Evolutionary conservation across 148 eudicot genomes (phyloP).

Genomic region (Mesembryanthemum crystallinum): DNA sequence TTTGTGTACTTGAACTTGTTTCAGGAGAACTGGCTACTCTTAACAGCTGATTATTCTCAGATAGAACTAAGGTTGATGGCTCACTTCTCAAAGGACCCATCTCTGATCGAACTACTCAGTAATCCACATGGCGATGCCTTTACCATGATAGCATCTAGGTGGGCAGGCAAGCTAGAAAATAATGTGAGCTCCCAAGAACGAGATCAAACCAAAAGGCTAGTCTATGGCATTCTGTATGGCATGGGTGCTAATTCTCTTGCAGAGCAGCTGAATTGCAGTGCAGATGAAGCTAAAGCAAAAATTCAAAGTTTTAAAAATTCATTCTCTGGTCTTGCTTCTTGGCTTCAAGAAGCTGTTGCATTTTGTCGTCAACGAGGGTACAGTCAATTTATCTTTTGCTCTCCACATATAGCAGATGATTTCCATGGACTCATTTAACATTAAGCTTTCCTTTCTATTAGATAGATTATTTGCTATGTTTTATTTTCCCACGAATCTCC

Average conservation of each 20-base stretch:
- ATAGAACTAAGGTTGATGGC: conserved; percentile 97
- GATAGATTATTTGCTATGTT: background rate
- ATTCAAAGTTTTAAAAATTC: conserved; percentile 75
- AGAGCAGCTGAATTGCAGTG: conserved; percentile 80
- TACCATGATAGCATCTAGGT: conserved; percentile 85
- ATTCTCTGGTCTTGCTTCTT: conserved; percentile 86
- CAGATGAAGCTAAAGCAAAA: conserved; percentile 73
- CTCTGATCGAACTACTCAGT: conserved; percentile 70
- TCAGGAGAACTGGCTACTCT: conserved; percentile 88
- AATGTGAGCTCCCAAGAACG: conserved; percentile 66
- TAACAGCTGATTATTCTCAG: conserved; percentile 98
- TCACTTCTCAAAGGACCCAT: conserved; percentile 83
- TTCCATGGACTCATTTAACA: background rate
- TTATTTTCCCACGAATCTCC: background rate
- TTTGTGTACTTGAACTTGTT: conserved; percentile 11
- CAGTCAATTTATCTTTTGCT: background rate
- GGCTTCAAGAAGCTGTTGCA: conserved; percentile 89
- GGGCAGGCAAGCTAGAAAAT: conserved; percentile 73
- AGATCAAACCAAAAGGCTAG: conserved; percentile 85
- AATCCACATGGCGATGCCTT: conserved; percentile 75
- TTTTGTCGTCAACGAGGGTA: conserved; percentile 83
- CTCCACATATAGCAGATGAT: background rate
- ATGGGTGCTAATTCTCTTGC: conserved; percentile 90
- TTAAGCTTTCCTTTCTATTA: background rate
- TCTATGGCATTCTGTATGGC: conserved; percentile 95